phyloP scores from a whole-genome alignment of 1,284 basidiomycete genomes.

The Puccinia brachypodii region DNA sequence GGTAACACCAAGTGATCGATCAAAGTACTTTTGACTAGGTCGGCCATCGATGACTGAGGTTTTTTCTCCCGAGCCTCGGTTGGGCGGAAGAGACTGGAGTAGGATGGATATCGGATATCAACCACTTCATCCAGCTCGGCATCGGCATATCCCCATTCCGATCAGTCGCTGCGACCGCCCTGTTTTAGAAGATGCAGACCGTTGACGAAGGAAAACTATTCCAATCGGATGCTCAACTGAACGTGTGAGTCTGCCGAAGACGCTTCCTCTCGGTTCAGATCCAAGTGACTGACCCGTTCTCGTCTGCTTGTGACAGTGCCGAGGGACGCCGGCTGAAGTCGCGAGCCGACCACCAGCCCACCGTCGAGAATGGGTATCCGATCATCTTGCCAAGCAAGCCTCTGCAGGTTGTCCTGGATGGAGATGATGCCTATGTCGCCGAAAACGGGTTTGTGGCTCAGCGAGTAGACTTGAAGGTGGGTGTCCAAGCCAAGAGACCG shows the following conservation, averaged over 20 bases:
- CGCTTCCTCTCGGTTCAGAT: background rate
- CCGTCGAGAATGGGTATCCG: slow-evolving; percentile 71
- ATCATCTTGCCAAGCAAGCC: slow-evolving; percentile 74
- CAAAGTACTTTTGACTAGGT: no score
- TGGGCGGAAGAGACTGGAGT: no score
- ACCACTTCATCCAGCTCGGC: no score
- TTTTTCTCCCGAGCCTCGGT: no score
- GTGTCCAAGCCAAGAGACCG: slow-evolving; percentile 46
- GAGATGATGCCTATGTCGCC: slow-evolving; percentile 73
- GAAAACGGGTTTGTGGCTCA: slow-evolving; percentile 76
- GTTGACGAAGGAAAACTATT: slow-evolving; percentile 63
- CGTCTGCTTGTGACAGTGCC: slow-evolving; percentile 40
- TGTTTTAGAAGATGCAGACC: slow-evolving; percentile 50
- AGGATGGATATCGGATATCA: no score
- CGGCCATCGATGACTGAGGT: no score
- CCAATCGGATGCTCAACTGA: slow-evolving; percentile 72
- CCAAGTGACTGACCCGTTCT: slow-evolving; percentile 32
- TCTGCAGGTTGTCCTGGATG: slow-evolving; percentile 68
- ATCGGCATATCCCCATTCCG: no score
- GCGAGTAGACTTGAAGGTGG: slow-evolving; percentile 72
- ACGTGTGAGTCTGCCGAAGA: slow-evolving; percentile 63
- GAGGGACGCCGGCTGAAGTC: slow-evolving; percentile 46
- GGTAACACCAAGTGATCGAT: no score
- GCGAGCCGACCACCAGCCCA: slow-evolving; percentile 65
- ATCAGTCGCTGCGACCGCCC: no score